Base-by-base conservation (phyloP, 1,284 basidiomycete species). In the Trametes polyzona region DNA sequence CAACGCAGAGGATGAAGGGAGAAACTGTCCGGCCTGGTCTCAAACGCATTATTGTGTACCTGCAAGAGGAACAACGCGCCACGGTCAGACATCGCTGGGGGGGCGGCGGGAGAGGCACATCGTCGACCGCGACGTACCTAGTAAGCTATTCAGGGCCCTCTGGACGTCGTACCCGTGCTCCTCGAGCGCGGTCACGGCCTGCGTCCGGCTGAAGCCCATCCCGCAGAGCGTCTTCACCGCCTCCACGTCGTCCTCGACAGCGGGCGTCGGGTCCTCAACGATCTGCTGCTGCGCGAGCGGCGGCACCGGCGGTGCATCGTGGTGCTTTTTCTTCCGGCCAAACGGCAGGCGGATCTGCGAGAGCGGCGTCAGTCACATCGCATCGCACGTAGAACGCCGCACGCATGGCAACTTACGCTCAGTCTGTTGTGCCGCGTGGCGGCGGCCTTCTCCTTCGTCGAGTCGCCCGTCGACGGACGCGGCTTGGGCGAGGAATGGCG, bases 141-240 rank as follows among this genome's bases (percentile, higher is more conserved):
- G 74, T 55, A 93, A 72, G 64, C 80, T 86, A 70, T 93, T 91
- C 51, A 92, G 74, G 23, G 92, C 90, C 62, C 78, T 81, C 67
- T 80, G 84, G 33, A 93, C 78, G 68, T 93, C 87, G 67, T 93
- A 93, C 56, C 83, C 84, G 67, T 87, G 77, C 58, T 79, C 81
- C 72, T 95, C 92, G 14, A 95, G 77, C 17, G 92, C 90, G 24
- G 77, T 78, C 7, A 95, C 81, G 0, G 90, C 89, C 69, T 93
- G 86, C n/a, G 77, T 73, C 46, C 92, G 83, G 64, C 81, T 87
- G 77, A 95, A 95, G 35, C 93, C 92, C 92, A 95, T 94, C 27
- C 79, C 81, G 46, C 82, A 83, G 41, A 95, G 75, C 65, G 88
- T 86, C 69, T 90, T 93, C 30, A 95, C 89, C 0, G 84, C 75